Evolutionary conservation across 75 land plant species (phyloP).

Genomic region (Azolla pinnata): DNA sequence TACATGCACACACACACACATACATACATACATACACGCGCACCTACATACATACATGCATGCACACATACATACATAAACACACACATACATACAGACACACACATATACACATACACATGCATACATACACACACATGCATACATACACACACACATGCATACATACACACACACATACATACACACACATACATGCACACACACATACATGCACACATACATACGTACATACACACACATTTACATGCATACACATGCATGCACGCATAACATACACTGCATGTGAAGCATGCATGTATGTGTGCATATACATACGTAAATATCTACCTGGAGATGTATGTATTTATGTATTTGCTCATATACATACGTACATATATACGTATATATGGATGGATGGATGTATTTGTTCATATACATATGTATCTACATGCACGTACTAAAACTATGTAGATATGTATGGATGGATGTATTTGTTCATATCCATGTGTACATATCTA

Average conservation of each 20-base stretch:
- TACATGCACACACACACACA: not conserved
- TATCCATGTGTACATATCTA: not conserved
- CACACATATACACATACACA: not conserved
- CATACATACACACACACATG: not conserved
- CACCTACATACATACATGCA: not conserved
- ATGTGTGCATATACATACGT: not conserved
- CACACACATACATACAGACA: not conserved
- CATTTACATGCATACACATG: not conserved
- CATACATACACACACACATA: not conserved
- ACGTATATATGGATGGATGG: not conserved
- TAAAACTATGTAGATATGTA: not conserved
- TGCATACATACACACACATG: not conserved
- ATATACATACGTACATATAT: not conserved
- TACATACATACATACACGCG: not conserved
- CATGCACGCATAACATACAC: not conserved
- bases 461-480: not conserved
- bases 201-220: not conserved
- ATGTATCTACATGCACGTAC: not conserved
- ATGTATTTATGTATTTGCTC: not conserved
- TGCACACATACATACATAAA: not conserved
- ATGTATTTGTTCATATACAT: not conserved
- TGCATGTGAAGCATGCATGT: too few species aligned
- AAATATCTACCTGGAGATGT: not conserved
- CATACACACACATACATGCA: not conserved
- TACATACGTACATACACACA: conserved; percentile 1